Base-by-base conservation (phyloP, 1,139 yeast genomes). In the Geotrichum bryndzae region DNA sequence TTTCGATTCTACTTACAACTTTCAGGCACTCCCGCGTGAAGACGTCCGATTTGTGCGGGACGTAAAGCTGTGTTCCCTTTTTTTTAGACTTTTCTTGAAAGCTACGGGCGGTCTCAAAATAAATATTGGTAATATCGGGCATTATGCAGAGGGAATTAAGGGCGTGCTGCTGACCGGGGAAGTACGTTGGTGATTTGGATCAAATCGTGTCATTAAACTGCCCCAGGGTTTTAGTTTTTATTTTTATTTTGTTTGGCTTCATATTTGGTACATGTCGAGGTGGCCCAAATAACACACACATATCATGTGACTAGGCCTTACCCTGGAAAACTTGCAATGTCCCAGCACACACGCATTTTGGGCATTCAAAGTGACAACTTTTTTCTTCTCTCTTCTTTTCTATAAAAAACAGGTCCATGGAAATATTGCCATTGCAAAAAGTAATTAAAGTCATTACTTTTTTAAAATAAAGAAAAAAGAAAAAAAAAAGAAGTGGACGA, bases 21-120 rank as follows among this genome's bases (percentile, higher is more conserved):
- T 65, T 61, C 13, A 64, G 59, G 63, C 73, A 71, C 59, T 71
- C 72, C 38, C 61, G 54, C 2, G 72, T 71, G 56, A 71, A 64
- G 15, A 64, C 58, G 54, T 71, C 73, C 1, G 64, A 63, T 53
- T 64, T 63, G 29, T 62, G 62, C 3, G 58, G 53, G 2, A 60
- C 62, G 45, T 56, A 56, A n/a, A 53, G 46, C 22, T 61, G 61
- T 10, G 60, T 59, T 29, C 57, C 56, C 18, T 50, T 50, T 4
- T 51, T 25, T 31, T 56, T 58, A 22, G 23, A 13, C 4, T 41
- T 23, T 38, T 54, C 53, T 23, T 54, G 59, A 48, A 46, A 51
- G 59, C 63, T 55, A 68, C 72, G 27, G 25, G 64, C 56, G 23
- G 69, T 57, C 57, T 70, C 72, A 46, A 68, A 61, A 59, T 66